Percentiles rank a stretch among this genome's conserved stretches.
These are phyloP conservation scores for Cucumis melo DNA, from an alignment of 306 rosid genomes.

Conservation along the genomic window DNA sequence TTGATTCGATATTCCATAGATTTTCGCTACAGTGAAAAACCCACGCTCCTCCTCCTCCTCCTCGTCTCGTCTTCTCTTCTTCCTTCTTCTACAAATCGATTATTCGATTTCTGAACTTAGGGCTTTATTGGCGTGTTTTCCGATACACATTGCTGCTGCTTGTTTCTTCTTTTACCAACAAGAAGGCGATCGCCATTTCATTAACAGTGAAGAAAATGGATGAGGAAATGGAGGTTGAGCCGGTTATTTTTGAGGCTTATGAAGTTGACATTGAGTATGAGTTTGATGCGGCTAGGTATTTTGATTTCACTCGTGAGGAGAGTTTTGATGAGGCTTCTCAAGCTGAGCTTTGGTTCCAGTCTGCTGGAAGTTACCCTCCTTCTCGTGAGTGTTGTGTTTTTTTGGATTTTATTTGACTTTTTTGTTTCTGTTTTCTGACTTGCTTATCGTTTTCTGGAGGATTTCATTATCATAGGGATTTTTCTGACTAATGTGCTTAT, in stretches of 20 bases:
- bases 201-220: slow-evolving; percentile 16
- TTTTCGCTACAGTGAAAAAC: slow-evolving; percentile 12
- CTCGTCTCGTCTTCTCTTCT: too few relatives aligned
- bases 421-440: neutral
- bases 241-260: slow-evolving; percentile 30
- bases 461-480: neutral
- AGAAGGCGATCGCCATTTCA: neutral
- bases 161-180: neutral
- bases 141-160: neutral
- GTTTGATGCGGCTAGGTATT: slow-evolving; percentile 34
- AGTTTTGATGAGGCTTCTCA: slow-evolving; percentile 27
- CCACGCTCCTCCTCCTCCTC: neutral
- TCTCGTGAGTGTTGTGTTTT: slow-evolving; percentile 31
- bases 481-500: neutral
- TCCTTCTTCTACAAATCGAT: slow-evolving; percentile 3
- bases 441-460: neutral
- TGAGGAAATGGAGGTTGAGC: slow-evolving; percentile 37
- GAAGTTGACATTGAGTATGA: slow-evolving; percentile 49
- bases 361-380: slow-evolving; percentile 38
- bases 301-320: slow-evolving; percentile 34
- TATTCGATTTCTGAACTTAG: slow-evolving; percentile 10
- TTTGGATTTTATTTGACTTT: neutral
- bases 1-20: neutral
- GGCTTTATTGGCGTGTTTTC: slow-evolving; percentile 7
- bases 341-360: slow-evolving; percentile 45